Evolutionary conservation across 1,284 basidiomycete species (phyloP).

Genomic region (Trametes pubescens): DNA sequence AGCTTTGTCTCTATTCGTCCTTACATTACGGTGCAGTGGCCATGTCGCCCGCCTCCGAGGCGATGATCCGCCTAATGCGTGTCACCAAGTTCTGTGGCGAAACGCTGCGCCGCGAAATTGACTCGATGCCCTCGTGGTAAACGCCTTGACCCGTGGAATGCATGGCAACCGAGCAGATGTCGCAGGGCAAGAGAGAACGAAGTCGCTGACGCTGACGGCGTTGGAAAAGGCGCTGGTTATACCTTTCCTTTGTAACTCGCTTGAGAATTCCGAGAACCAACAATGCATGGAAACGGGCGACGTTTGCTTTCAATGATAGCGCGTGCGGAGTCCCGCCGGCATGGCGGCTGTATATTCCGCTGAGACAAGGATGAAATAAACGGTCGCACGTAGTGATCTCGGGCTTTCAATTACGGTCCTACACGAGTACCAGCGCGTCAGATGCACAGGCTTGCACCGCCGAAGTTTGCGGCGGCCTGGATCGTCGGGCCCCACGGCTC

Average conservation of each 20-base stretch:
- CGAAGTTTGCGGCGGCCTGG: neutral
- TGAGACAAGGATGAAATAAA: neutral
- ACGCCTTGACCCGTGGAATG: neutral
- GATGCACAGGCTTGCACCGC: constrained; percentile 1
- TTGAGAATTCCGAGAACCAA: neutral
- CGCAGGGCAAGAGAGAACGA: constrained; percentile 5
- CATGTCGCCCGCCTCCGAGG: neutral
- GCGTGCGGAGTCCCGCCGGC: neutral
- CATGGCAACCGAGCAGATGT: neutral
- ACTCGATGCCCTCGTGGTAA: constrained; percentile 1
- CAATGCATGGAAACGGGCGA: neutral
- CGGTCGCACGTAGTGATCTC: neutral
- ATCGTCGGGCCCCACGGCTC: neutral
- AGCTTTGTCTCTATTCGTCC: neutral
- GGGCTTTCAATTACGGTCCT: neutral
- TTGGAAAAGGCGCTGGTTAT: neutral
- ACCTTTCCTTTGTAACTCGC: neutral
- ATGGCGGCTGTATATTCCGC: neutral
- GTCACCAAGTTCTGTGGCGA: neutral
- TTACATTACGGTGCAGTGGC: neutral
- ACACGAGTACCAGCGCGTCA: neutral
- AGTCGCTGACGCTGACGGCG: neutral
- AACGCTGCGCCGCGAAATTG: neutral
- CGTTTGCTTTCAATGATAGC: neutral
- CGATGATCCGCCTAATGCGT: constrained; percentile 1